These are phyloP conservation scores for Pezicula carpinea DNA, from an alignment of 2,329 filamentous ascomycete genomes.

Conservation along the genomic window DNA sequence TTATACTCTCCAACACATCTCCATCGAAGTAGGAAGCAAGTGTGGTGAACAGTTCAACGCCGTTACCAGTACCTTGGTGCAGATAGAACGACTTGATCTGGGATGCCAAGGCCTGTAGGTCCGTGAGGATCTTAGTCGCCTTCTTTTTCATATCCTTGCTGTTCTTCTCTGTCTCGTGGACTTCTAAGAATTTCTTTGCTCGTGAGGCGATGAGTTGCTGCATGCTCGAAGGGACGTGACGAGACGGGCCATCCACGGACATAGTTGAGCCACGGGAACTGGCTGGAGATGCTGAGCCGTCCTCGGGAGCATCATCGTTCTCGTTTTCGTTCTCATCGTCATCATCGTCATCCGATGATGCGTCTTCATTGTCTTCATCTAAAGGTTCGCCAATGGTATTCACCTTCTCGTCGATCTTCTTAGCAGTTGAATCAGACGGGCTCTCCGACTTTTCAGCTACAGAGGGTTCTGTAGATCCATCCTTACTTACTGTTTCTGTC, in stretches of 20 bases:
- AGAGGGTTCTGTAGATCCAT: slow-evolving; percentile 12
- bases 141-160: slow-evolving; percentile 73
- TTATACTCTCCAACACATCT: slow-evolving; percentile 87
- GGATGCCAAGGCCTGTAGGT: slow-evolving; percentile 65
- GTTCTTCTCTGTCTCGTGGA: slow-evolving; percentile 72
- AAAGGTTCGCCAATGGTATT: slow-evolving; percentile 11
- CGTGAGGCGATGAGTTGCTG: slow-evolving; percentile 69
- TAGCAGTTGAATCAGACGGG: slow-evolving; percentile 28
- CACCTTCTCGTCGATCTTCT: slow-evolving; percentile 26
- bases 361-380: slow-evolving; percentile 42
- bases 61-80: slow-evolving; percentile 47
- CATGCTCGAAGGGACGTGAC: slow-evolving; percentile 49
- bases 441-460: slow-evolving; percentile 15
- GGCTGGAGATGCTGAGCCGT: slow-evolving; percentile 26
- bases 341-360: slow-evolving; percentile 25
- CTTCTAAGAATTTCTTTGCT: slow-evolving; percentile 78
- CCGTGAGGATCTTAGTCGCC: slow-evolving; percentile 68
- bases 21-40: slow-evolving; percentile 83
- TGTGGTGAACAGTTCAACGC: slow-evolving; percentile 64
- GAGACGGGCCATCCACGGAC: slow-evolving; percentile 53
- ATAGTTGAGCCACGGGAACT: slow-evolving; percentile 61
- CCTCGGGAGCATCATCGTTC: slow-evolving; percentile 48
- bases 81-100: slow-evolving; percentile 72
- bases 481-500: slow-evolving; percentile 9
- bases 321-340: slow-evolving; percentile 50